Evolutionary conservation across 164 flowering plant species (phyloP).

Genomic region (Umbellularia californica): DNA sequence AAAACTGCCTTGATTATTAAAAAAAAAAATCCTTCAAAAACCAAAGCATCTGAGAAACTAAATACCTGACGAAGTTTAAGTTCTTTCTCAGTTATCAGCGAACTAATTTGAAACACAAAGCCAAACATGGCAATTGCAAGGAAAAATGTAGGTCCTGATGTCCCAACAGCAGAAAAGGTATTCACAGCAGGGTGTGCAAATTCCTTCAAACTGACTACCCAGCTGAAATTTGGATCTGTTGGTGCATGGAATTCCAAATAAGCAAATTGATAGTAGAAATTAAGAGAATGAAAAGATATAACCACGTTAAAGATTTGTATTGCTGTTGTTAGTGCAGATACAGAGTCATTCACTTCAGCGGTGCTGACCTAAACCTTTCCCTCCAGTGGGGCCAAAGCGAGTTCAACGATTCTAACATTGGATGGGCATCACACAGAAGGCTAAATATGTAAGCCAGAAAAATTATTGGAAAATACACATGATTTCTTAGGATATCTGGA

Average conservation of each 20-base stretch:
- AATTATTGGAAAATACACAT: too few relatives aligned
- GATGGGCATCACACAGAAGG: too few relatives aligned
- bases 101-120: constrained; percentile 78
- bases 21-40: too few relatives aligned
- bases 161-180: constrained; percentile 29
- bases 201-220: constrained; percentile 79
- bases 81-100: constrained; percentile 82
- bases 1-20: background rate
- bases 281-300: background rate
- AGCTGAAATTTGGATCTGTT: constrained; percentile 74
- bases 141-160: constrained; percentile 73
- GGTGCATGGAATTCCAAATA: constrained; percentile 7
- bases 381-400: too few relatives aligned
- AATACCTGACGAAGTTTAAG: constrained; percentile 96
- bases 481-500: too few relatives aligned
- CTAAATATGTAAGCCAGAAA: too few relatives aligned
- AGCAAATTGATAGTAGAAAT: background rate
- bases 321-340: background rate
- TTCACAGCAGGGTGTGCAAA: constrained; percentile 40
- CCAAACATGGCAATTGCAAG: constrained; percentile 92
- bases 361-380: background rate
- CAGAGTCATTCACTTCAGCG: background rate
- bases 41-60: background rate
- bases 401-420: too few relatives aligned
- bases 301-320: background rate